phyloP scores from a whole-genome alignment of 768 basidiomycete species.

The Mycena galopus region DNA sequence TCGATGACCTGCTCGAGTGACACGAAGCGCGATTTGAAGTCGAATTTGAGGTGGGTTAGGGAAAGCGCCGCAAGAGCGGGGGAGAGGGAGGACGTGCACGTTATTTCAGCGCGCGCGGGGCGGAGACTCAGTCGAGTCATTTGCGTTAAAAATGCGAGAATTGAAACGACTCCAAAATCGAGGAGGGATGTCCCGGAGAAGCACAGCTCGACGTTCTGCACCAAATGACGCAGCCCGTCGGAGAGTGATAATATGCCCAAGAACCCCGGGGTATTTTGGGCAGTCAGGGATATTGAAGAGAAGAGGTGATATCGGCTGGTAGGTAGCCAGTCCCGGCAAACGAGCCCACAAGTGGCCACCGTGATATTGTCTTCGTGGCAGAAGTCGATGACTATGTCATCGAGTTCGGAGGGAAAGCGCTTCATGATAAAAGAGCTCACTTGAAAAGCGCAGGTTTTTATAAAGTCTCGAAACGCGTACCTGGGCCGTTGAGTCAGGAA shows the following conservation, averaged over 20 bases:
- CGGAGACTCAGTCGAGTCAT: conserved; percentile 6
- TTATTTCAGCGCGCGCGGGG: conserved; percentile 10
- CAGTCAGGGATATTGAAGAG: conserved; percentile 22
- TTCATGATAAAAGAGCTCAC: conserved; percentile 15
- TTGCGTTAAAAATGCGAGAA: conserved; percentile 1
- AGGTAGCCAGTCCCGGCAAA: conserved; percentile 36
- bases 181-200: conserved; percentile 13
- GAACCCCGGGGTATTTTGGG: conserved; percentile 4
- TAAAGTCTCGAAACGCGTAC: neutral
- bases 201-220: conserved; percentile 23
- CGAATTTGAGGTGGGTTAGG: conserved; percentile 23
- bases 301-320: conserved; percentile 37
- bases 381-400: conserved; percentile 37
- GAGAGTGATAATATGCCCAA: conserved; percentile 10
- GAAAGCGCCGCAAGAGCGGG: neutral
- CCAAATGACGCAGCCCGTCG: neutral
- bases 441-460: neutral
- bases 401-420: conserved; percentile 36
- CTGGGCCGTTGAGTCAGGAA: neutral
- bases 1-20: conserved; percentile 28
- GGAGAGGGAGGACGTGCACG: conserved; percentile 12
- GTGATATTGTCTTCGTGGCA: conserved; percentile 27
- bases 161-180: neutral
- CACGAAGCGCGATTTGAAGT: conserved; percentile 32
- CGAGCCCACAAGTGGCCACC: conserved; percentile 35